Percentiles rank a stretch among this genome's conserved stretches.
These are phyloP conservation scores for Diaporthe vexans DNA, from an alignment of 2,329 filamentous ascomycete genomes.

Conservation along the genomic window DNA sequence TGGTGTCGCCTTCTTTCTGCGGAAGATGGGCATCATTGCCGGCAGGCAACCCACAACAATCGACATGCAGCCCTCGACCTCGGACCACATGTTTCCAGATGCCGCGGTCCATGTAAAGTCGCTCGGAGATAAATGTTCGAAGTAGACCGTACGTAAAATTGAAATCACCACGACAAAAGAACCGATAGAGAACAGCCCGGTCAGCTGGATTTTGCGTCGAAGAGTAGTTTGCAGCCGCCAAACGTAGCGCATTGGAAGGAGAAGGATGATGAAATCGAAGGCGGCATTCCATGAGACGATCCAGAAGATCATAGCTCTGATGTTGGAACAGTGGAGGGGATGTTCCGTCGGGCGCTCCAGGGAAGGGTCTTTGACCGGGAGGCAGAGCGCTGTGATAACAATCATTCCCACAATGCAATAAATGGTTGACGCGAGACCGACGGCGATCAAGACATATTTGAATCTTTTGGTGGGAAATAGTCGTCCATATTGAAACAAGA, in stretches of 20 bases:
- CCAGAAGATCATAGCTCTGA: neutral
- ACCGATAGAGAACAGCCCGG: neutral
- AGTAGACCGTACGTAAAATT: neutral
- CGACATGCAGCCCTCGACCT: neutral
- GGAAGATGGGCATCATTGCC: neutral
- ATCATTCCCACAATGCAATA: neutral
- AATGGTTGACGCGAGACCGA: neutral
- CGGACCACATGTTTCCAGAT: neutral
- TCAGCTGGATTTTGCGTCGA: conserved; percentile 1
- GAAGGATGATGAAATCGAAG: neutral
- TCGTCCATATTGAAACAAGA: neutral
- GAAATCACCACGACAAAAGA: conserved; percentile 1
- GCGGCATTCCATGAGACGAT: neutral
- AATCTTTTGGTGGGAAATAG: neutral
- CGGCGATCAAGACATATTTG: neutral
- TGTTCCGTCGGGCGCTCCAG: neutral
- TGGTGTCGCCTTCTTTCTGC: neutral
- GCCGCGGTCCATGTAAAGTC: neutral
- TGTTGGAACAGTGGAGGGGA: neutral
- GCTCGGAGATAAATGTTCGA: neutral
- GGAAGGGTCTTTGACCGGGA: neutral
- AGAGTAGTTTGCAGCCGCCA: neutral
- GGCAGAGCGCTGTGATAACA: neutral
- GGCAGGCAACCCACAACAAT: neutral
- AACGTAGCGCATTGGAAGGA: neutral